These are phyloP conservation scores for Clathrus columnatus DNA, from an alignment of 768 basidiomycete species.

Conservation along the genomic window DNA sequence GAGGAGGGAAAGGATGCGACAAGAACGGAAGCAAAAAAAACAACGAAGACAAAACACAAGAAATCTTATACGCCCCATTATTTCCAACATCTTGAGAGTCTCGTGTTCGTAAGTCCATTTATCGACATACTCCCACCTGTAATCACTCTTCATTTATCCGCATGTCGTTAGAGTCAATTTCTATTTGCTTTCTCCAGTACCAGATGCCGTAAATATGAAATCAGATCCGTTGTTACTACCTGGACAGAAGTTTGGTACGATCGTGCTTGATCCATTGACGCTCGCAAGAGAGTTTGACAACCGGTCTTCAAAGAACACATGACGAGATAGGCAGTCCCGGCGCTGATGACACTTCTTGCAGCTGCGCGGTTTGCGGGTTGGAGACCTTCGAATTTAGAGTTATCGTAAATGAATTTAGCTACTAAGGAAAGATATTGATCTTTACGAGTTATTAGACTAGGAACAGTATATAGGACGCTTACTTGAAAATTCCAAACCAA, in stretches of 20 bases:
- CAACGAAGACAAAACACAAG: not conserved
- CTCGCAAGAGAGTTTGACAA: constrained; percentile 17
- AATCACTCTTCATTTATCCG: constrained; percentile 17
- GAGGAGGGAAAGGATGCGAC: too few species aligned
- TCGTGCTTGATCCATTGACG: constrained; percentile 22
- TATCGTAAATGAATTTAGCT: not conserved
- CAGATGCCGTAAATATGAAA: constrained; percentile 5
- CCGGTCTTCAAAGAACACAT: constrained; percentile 21
- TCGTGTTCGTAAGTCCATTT: constrained; percentile 21
- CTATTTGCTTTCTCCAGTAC: constrained; percentile 15
- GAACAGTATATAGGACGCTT: too few species aligned
- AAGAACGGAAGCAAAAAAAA: too few species aligned
- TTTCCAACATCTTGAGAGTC: constrained; percentile 5
- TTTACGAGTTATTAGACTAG: not conserved
- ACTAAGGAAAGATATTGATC: not conserved
- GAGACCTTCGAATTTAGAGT: not conserved
- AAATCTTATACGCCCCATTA: not conserved
- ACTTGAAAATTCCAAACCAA: not conserved
- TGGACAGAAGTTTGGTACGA: constrained; percentile 17
- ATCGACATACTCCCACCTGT: constrained; percentile 21
- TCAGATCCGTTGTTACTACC: not conserved
- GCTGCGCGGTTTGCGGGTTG: not conserved
- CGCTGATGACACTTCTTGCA: too few species aligned
- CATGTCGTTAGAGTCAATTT: constrained; percentile 18
- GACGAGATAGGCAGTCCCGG: constrained; percentile 20